phyloP scores from a whole-genome alignment of 805 yeast species.

The Saccharomyces eubayanus region DNA sequence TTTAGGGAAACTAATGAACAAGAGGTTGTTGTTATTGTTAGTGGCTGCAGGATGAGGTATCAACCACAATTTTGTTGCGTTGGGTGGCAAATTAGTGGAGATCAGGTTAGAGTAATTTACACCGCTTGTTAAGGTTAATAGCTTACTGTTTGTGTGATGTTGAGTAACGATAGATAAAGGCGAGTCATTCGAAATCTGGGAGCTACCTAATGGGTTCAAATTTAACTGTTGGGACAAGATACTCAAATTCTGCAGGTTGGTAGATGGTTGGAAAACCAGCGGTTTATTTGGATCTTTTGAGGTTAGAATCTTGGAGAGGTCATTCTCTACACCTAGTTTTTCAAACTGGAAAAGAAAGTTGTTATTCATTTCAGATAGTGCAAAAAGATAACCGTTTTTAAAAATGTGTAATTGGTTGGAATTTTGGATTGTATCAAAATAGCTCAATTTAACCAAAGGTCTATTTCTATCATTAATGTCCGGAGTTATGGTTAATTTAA shows the following conservation, averaged over 20 bases:
- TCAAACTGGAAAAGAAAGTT: constrained; percentile 73
- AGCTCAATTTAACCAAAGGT: constrained; percentile 42
- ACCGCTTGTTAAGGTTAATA: constrained; percentile 48
- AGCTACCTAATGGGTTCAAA: constrained; percentile 45
- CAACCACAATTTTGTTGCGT: constrained; percentile 57
- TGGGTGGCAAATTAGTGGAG: constrained; percentile 64
- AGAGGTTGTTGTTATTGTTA: constrained; percentile 20
- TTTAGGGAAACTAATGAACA: constrained; percentile 19
- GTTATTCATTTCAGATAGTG: constrained; percentile 53
- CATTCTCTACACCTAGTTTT: constrained; percentile 55
- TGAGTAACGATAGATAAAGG: constrained; percentile 23
- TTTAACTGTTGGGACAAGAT: constrained; percentile 41
- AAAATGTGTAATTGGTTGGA: constrained; percentile 51
- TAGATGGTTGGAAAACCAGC: constrained; percentile 22
- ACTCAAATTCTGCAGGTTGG: constrained; percentile 46
- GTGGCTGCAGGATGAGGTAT: constrained; percentile 34
- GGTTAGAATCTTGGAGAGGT: constrained; percentile 25
- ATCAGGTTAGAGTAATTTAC: constrained; percentile 55
- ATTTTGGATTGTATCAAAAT: constrained; percentile 69
- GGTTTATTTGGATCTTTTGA: constrained; percentile 29
- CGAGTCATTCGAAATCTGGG: constrained; percentile 28
- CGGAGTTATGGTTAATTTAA: constrained; percentile 50
- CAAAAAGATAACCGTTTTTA: constrained; percentile 68
- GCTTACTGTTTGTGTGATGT: constrained; percentile 25
- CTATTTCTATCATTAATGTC: constrained; percentile 33